Base-by-base conservation (phyloP, 352 stramenopile genomes). In the Globisporangium spiculum region DNA sequence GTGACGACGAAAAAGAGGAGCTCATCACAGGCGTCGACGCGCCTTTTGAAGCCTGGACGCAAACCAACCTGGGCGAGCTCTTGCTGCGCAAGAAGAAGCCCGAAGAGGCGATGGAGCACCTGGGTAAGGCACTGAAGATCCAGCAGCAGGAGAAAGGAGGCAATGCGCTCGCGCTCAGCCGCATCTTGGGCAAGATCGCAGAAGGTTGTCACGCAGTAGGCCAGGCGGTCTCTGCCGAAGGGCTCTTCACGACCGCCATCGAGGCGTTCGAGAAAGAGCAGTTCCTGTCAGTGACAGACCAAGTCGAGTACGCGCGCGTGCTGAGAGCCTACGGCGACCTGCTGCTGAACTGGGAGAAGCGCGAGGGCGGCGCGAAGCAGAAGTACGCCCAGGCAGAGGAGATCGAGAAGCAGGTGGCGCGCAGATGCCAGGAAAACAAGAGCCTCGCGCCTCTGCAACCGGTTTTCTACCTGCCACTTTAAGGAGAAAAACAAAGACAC, bases 171-270 rank as follows among this genome's bases (percentile, higher is more conserved):
- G 83, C 77, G 27, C 81, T 93, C 38, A 83, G 75, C 8, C 85
- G 85, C 34, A 81, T 91, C 41, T 72, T 93, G 66, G 72, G 81
- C 57, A 78, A 88, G 59, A 89, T 93, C 62, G 85, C 85, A 0
- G 75, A 76, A n/a, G 85, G 79, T 20, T 90, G 82, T 66, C 85
- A 93, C 61, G 60, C 54, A 0, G 72, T 90, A 26, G 81, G 79
- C 18, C 85, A 93, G 68, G 83, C 85, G 52, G 85, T 93, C 60
- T 90, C 83, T 12, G 85, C 80, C 55, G 85, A 93, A 69, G 85
- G 83, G 1, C 63, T 93, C 9, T 89, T 90, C 74, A 82, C 84
- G 64, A 88, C 78, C 8, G 85, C 88, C 4, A 67, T 91, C 34
- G 82, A 93, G 65, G 69, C 85, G 41, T 91, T 88, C 58, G 85